A percentile compares a stretch with the other conserved stretches of the same genome.
phyloP scores from a whole-genome alignment of 2,329 filamentous ascomycete species.

The Botrytis sinoallii region DNA sequence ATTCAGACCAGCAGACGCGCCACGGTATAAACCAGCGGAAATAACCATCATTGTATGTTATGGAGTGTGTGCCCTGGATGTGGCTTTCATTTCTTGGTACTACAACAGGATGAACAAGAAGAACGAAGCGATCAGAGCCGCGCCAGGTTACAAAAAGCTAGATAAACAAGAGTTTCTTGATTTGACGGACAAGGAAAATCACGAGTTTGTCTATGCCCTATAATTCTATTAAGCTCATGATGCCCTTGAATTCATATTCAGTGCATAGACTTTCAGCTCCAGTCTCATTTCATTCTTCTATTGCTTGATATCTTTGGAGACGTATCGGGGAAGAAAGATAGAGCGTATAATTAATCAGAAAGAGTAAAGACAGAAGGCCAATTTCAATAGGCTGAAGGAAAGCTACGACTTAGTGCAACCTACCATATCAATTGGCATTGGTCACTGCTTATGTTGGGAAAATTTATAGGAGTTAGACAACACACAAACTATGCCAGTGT shows the following conservation, averaged over 20 bases:
- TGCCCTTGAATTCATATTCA: not conserved
- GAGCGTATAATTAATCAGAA: not conserved
- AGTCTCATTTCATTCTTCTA: not conserved
- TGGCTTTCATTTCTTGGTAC: constrained; percentile 31
- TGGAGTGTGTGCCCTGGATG: constrained; percentile 26
- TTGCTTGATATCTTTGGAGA: not conserved
- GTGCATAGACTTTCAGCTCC: not conserved
- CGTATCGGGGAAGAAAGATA: not conserved
- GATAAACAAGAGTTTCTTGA: constrained; percentile 37
- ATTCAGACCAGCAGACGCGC: constrained; percentile 45
- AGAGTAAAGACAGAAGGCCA: not conserved
- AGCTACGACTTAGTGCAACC: not conserved
- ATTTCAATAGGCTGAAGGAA: not conserved
- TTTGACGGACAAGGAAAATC: constrained; percentile 37
- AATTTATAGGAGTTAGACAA: not conserved
- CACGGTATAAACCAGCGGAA: constrained; percentile 39
- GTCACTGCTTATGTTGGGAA: not conserved
- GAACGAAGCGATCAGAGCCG: constrained; percentile 27
- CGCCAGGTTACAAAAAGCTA: constrained; percentile 31
- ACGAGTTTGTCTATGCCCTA: constrained; percentile 37
- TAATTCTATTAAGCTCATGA: constrained; percentile 19
- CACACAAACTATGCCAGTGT: not conserved
- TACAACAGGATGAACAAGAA: constrained; percentile 33
- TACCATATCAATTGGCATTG: not conserved
- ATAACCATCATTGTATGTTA: constrained; percentile 48